Conservation (phyloP, 805 yeast species). For the Hanseniaspora mollemarum region DNA sequence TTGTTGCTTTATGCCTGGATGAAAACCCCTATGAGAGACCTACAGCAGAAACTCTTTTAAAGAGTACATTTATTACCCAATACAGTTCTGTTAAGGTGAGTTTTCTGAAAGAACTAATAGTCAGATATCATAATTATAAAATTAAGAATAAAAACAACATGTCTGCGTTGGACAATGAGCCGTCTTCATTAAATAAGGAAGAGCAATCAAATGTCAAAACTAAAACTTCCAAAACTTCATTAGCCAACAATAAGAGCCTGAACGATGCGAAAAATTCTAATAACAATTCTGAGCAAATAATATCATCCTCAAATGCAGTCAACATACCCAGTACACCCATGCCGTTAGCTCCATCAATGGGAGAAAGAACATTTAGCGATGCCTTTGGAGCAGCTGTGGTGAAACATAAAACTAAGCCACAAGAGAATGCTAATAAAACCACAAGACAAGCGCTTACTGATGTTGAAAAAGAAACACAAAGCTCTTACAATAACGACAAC, state of each 20-base stretch:
- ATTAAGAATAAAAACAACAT: slow-evolving; percentile 44
- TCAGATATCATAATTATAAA: slow-evolving; percentile 64
- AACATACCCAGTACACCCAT: slow-evolving; percentile 16
- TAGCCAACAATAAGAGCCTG: not conserved
- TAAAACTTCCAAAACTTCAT: slow-evolving; percentile 6
- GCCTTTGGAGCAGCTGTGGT: slow-evolving; percentile 8
- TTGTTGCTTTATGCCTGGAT: slow-evolving; percentile 82
- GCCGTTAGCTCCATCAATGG: slow-evolving; percentile 14
- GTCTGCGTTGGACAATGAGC: slow-evolving; percentile 27
- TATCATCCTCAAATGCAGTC: slow-evolving; percentile 15
- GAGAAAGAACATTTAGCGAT: not conserved
- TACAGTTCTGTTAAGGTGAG: slow-evolving; percentile 51
- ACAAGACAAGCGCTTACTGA: not conserved
- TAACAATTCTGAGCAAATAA: not conserved
- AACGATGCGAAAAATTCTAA: not conserved
- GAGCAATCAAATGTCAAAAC: slow-evolving; percentile 18
- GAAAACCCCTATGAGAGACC: slow-evolving; percentile 87
- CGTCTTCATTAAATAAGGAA: slow-evolving; percentile 24
- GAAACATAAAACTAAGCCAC: slow-evolving; percentile 5
- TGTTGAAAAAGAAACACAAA: not conserved
- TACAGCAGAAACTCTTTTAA: slow-evolving; percentile 70
- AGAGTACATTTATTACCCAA: slow-evolving; percentile 57
- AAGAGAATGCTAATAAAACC: not conserved
- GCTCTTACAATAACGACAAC: too few species aligned
- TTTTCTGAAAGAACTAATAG: slow-evolving; percentile 59